Evolutionary conservation across 495 filamentous ascomycete species (phyloP).

Genomic region (Penicillium silybi): DNA sequence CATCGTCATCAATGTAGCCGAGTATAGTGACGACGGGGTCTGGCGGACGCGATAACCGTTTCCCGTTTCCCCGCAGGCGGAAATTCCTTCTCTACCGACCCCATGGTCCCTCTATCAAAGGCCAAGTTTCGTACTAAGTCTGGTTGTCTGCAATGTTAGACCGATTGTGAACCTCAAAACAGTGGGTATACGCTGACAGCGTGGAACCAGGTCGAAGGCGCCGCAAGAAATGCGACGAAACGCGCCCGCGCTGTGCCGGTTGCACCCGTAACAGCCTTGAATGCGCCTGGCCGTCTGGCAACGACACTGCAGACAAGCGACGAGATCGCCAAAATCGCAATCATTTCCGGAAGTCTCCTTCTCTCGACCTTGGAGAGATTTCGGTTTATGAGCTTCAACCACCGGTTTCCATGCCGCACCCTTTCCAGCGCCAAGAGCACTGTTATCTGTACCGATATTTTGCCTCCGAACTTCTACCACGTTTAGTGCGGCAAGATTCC

Average conservation of each 20-base stretch:
- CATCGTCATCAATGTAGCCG: too few relatives aligned
- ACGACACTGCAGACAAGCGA: not conserved
- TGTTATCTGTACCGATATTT: conserved; percentile 11
- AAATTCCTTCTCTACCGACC: not conserved
- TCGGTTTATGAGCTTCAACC: not conserved
- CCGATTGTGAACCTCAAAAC: not conserved
- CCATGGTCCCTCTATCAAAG: not conserved
- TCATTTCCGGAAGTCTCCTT: not conserved
- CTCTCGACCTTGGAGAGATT: not conserved
- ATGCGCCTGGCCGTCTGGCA: conserved; percentile 9
- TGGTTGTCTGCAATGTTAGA: conserved; percentile 11
- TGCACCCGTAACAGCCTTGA: conserved; percentile 8
- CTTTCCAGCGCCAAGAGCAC: conserved; percentile 8
- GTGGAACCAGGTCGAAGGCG: conserved; percentile 7
- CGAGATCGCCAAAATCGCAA: not conserved
- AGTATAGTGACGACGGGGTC: too few relatives aligned
- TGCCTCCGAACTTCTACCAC: conserved; percentile 4
- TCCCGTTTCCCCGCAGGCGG: not conserved
- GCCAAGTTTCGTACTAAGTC: conserved; percentile 9
- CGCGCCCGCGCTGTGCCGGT: conserved; percentile 5
- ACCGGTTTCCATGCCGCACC: conserved; percentile 5
- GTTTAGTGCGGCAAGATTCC: conserved; percentile 8
- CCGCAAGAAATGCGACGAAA: conserved; percentile 18
- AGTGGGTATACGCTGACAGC: not conserved
- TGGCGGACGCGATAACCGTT: not conserved